Evolutionary conservation across 1,284 basidiomycete genomes (phyloP).

Genomic region (Cerrena zonata): DNA sequence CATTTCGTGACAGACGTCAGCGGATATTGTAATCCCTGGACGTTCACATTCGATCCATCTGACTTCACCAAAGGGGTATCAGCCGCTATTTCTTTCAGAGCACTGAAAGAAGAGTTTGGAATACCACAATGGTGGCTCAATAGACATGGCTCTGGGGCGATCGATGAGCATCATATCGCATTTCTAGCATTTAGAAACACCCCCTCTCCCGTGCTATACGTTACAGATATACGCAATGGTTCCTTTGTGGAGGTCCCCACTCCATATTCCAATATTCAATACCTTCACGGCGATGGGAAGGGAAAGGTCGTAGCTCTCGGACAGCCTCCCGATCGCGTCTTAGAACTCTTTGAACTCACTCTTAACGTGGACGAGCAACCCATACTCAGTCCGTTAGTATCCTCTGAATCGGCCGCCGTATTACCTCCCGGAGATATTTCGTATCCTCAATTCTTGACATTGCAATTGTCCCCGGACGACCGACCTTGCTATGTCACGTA

Average conservation of each 20-base stretch:
- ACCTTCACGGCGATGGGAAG: constrained; percentile 15
- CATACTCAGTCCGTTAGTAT: no score
- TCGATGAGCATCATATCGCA: constrained; percentile 7
- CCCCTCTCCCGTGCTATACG: constrained; percentile 7
- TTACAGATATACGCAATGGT: constrained; percentile 11
- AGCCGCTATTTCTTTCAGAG: background rate
- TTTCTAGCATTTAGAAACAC: constrained; percentile 8
- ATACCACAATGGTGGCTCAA: constrained; percentile 30
- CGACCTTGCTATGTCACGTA: constrained; percentile 46
- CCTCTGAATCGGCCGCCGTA: no score
- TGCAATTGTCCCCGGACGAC: constrained; percentile 2
- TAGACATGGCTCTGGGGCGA: constrained; percentile 5
- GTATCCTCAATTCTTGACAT: background rate
- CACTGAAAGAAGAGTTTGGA: constrained; percentile 24
- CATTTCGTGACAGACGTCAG: constrained; percentile 63
- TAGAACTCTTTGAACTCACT: constrained; percentile 16
- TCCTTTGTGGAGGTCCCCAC: constrained; percentile 13
- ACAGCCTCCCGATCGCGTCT: background rate
- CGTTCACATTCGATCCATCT: constrained; percentile 31
- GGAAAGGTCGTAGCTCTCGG: constrained; percentile 17
- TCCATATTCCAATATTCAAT: constrained; percentile 13
- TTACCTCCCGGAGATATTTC: no score
- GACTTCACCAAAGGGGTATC: background rate
- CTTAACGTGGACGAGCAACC: no score
- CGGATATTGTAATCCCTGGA: constrained; percentile 70